A percentile compares a stretch with the other conserved stretches of the same genome.
These are phyloP conservation scores for Rubia tinctorum DNA, from an alignment of 305 asterid genomes.

Conservation along the genomic window DNA sequence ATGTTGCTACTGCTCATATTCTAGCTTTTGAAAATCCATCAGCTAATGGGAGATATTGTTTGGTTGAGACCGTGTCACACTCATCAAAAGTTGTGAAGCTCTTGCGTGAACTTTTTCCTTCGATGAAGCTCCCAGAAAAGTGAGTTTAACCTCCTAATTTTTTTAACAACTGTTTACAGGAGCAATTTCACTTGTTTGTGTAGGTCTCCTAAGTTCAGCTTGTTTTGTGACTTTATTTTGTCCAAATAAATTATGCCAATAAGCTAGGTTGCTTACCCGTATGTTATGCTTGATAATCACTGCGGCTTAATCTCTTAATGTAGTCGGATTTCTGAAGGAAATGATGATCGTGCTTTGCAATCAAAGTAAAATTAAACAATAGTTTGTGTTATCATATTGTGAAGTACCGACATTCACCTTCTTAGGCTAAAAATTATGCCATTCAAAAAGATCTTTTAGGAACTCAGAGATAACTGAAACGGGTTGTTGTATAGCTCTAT, in stretches of 20 bases:
- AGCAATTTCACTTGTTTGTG: neutral
- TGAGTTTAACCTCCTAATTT: constrained; percentile 21
- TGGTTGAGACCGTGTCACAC: constrained; percentile 48
- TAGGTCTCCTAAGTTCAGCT: neutral
- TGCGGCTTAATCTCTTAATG: neutral
- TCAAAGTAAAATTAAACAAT: neutral
- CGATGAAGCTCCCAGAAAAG: constrained; percentile 41
- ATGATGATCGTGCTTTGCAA: neutral
- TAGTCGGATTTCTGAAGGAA: neutral
- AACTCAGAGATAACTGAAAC: too few relatives aligned
- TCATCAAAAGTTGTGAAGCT: constrained; percentile 39
- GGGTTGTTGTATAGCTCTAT: neutral
- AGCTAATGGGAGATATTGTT: constrained; percentile 47
- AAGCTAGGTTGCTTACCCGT: neutral
- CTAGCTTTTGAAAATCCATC: constrained; percentile 48
- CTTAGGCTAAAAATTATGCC: too few relatives aligned
- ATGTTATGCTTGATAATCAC: neutral
- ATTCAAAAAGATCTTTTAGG: too few relatives aligned
- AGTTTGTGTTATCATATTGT: too few relatives aligned
- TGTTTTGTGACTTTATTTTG: neutral
- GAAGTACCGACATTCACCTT: too few relatives aligned
- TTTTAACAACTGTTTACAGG: neutral
- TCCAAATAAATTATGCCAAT: neutral
- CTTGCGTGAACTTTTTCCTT: constrained; percentile 39
- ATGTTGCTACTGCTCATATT: constrained; percentile 52